A percentile compares a stretch with the other conserved stretches of the same genome.
Evolutionary conservation across 768 basidiomycete genomes (phyloP).

Genomic region (Tricholoma flavovirens): DNA sequence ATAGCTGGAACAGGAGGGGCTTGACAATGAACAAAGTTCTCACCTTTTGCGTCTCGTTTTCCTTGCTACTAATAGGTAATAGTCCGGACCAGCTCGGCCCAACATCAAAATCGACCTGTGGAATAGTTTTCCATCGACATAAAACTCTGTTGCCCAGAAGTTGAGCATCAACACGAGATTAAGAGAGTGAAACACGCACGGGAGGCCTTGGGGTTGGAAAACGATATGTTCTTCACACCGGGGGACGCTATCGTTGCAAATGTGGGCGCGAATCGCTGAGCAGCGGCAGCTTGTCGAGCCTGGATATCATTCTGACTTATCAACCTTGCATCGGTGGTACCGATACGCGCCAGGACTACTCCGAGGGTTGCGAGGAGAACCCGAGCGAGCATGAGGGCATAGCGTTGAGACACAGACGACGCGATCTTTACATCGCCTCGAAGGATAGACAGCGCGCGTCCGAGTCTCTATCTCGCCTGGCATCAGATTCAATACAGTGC

Average conservation of each 20-base stretch:
- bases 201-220: constrained; percentile 60
- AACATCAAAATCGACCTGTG: constrained; percentile 65
- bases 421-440: neutral
- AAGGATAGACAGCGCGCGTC: no score
- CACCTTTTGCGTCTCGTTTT: constrained; percentile 63
- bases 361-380: constrained; percentile 12
- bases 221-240: constrained; percentile 55
- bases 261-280: constrained; percentile 30
- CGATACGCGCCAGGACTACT: neutral
- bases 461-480: no score
- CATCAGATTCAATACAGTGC: no score
- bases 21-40: neutral
- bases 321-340: constrained; percentile 22
- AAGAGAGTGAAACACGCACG: constrained; percentile 29
- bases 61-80: constrained; percentile 56
- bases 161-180: neutral
- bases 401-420: neutral
- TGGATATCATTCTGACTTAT: constrained; percentile 38
- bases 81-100: constrained; percentile 75
- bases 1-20: neutral
- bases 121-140: constrained; percentile 61
- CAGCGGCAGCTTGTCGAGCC: constrained; percentile 42
- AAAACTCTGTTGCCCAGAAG: constrained; percentile 45
- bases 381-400: constrained; percentile 11
- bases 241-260: constrained; percentile 9